Conservation (phyloP, 306 rosid genomes). For the Inga laurina region DNA sequence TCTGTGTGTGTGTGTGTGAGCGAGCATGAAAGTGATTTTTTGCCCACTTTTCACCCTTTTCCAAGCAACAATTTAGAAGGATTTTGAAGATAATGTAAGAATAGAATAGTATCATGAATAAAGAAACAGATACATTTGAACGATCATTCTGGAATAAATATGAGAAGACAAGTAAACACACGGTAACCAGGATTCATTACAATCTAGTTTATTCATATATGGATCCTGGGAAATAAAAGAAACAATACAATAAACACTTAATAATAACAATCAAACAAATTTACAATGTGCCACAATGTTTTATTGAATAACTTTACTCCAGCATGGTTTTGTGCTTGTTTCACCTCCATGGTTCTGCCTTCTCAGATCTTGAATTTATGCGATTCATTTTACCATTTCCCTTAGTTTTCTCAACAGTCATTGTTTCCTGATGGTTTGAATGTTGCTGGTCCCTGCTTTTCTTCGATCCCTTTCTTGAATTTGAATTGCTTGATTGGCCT, state of each 20-base stretch:
- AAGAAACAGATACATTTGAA: not conserved
- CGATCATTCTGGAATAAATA: conserved; percentile 21
- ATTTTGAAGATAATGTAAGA: not conserved
- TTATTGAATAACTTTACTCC: conserved; percentile 31
- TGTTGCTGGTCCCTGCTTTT: not conserved
- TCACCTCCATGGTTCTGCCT: conserved; percentile 66
- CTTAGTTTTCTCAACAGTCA: conserved; percentile 1
- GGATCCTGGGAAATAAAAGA: conserved; percentile 23
- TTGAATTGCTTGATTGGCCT: conserved; percentile 17
- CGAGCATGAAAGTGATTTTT: not conserved
- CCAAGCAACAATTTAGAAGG: not conserved
- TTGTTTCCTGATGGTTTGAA: not conserved
- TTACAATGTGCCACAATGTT: conserved; percentile 23
- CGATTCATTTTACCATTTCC: conserved; percentile 53
- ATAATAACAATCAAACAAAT: conserved; percentile 44
- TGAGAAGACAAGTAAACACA: conserved; percentile 32
- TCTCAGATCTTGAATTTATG: conserved; percentile 51
- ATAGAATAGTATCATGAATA: not conserved
- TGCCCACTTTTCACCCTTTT: not conserved
- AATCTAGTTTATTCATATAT: conserved; percentile 26
- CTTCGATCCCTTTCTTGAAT: conserved; percentile 6
- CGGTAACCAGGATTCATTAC: conserved; percentile 19
- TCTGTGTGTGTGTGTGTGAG: too few species aligned
- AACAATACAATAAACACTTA: conserved; percentile 35
- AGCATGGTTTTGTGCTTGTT: conserved; percentile 16